Percentiles rank a stretch among this genome's conserved stretches.
These are phyloP conservation scores for Punica granatum DNA, from an alignment of 345 rosid species.

Conservation along the genomic window DNA sequence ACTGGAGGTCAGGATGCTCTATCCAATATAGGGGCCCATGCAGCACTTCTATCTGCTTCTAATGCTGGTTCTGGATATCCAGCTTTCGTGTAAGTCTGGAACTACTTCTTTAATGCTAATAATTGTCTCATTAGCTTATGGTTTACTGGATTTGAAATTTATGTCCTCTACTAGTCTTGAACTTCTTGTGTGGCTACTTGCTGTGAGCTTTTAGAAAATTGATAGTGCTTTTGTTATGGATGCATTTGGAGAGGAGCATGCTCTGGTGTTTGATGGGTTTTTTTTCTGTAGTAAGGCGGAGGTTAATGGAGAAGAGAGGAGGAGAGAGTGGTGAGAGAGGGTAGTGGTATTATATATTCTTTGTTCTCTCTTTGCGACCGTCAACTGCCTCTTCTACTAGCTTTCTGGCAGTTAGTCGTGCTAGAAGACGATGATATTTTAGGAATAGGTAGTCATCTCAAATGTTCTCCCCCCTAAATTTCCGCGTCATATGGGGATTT, in stretches of 20 bases:
- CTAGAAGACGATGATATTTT: too few species aligned
- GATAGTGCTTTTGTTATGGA: neutral
- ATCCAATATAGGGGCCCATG: slow-evolving; percentile 51
- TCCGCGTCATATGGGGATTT: neutral
- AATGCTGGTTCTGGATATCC: slow-evolving; percentile 84
- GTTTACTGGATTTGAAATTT: neutral
- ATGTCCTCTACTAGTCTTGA: neutral
- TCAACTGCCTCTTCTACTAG: neutral
- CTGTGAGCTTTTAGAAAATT: neutral
- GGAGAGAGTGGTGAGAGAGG: neutral
- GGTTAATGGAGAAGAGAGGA: neutral
- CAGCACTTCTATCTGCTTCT: slow-evolving; percentile 50
- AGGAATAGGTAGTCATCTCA: too few species aligned
- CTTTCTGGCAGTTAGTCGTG: neutral
- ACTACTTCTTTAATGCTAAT: neutral
- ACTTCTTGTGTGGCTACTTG: neutral
- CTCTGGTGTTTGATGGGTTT: neutral
- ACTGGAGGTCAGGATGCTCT: slow-evolving; percentile 58
- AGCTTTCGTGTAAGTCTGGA: slow-evolving; percentile 69
- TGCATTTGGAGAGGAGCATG: neutral
- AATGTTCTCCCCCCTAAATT: too few species aligned
- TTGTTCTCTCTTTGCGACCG: neutral
- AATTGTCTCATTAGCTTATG: neutral
- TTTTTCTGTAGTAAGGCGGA: neutral
- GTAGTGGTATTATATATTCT: neutral